These are phyloP conservation scores for Penicillium parvum DNA, from an alignment of 495 filamentous ascomycete genomes.

Conservation along the genomic window DNA sequence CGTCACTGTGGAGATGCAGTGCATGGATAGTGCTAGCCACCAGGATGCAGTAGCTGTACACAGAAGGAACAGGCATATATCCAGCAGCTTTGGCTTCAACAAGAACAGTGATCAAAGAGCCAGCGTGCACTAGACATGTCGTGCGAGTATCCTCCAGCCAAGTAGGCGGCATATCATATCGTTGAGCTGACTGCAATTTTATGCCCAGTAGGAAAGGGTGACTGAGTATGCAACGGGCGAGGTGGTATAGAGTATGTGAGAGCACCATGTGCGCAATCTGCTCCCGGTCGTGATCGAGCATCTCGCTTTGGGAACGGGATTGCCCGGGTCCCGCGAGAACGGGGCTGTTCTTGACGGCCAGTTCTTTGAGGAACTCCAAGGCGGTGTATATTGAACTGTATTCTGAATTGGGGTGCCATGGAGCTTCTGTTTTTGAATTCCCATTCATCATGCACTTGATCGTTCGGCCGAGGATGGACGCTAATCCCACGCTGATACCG, in stretches of 20 bases:
- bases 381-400: conserved; percentile 15
- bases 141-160: conserved; percentile 13
- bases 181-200: conserved; percentile 6
- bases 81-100: conserved; percentile 24
- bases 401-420: conserved; percentile 21
- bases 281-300: conserved; percentile 12
- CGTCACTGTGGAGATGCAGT: conserved; percentile 13
- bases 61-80: conserved; percentile 19
- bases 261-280: conserved; percentile 23
- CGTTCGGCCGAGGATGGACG: conserved; percentile 18
- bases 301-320: background rate
- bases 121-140: conserved; percentile 11
- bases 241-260: conserved; percentile 24
- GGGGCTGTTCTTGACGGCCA: conserved; percentile 13
- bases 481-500: conserved; percentile 15
- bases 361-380: conserved; percentile 22
- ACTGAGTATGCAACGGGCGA: conserved; percentile 25
- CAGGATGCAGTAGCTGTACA: conserved; percentile 26
- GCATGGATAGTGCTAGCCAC: conserved; percentile 26
- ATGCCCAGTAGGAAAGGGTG: conserved; percentile 25
- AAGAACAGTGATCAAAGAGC: conserved; percentile 17
- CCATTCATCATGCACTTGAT: conserved; percentile 24
- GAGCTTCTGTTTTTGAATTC: conserved; percentile 4
- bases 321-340: conserved; percentile 6
- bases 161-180: conserved; percentile 5